Evolutionary conservation across 169 alveolate genomes (phyloP).

Genomic region (Plasmodium reichenowi): DNA sequence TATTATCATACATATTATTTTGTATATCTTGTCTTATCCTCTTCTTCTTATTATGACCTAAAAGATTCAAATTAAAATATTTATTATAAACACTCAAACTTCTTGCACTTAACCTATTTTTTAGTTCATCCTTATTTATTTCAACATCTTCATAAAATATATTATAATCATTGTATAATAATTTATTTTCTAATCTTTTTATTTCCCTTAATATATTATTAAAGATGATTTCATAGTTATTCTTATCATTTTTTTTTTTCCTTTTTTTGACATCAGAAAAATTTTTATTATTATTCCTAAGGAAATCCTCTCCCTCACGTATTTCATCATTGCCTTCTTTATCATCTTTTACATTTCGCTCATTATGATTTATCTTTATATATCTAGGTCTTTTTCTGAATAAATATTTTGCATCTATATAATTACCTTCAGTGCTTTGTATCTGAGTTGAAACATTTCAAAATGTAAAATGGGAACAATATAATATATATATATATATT

Average conservation of each 20-base stretch:
- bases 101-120: neutral
- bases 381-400: constrained; percentile 8
- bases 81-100: neutral
- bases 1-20: neutral
- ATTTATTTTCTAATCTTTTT: constrained; percentile 23
- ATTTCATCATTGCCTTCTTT: neutral
- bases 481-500: too few species aligned
- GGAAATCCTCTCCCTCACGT: too few species aligned
- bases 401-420: constrained; percentile 23
- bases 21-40: neutral
- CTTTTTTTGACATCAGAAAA: neutral
- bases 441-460: constrained; percentile 5
- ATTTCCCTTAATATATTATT: constrained; percentile 43
- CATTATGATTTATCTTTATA: neutral
- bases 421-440: constrained; percentile 43
- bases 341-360: neutral
- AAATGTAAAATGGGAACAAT: neutral
- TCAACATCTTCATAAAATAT: constrained; percentile 2
- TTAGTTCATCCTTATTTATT: constrained; percentile 7
- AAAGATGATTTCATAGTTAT: constrained; percentile 10
- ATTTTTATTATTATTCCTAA: neutral
- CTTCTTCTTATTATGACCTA: neutral
- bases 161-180: constrained; percentile 9
- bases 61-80: neutral
- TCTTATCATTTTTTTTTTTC: neutral